Conservation (phyloP, 139 green algal genomes). For the Pycnococcus provasolii region DNA sequence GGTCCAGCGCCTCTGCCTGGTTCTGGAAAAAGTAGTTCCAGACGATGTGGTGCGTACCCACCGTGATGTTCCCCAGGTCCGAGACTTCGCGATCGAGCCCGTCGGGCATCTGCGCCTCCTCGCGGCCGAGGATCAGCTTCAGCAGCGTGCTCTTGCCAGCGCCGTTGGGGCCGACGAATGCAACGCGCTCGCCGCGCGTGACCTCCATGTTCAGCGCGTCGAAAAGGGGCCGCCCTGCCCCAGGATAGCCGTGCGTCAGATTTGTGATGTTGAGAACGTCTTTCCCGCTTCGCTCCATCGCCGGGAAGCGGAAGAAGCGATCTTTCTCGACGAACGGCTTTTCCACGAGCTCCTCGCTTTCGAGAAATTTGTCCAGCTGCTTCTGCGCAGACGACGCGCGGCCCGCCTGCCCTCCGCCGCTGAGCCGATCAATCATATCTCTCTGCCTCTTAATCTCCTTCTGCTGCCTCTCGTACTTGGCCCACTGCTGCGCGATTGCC, state of each 20-base stretch:
- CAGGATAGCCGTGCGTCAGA: slow-evolving; percentile 79
- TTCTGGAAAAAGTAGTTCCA: slow-evolving; percentile 86
- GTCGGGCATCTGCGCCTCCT: slow-evolving; percentile 41
- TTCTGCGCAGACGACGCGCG: slow-evolving; percentile 80
- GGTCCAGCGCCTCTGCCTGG: slow-evolving; percentile 88
- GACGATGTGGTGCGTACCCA: slow-evolving; percentile 68
- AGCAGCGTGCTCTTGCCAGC: slow-evolving; percentile 92
- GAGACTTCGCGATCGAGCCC: slow-evolving; percentile 24
- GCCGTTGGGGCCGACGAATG: slow-evolving; percentile 90
- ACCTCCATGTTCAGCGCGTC: slow-evolving; percentile 49
- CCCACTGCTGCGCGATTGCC: slow-evolving; percentile 56
- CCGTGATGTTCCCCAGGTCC: slow-evolving; percentile 8
- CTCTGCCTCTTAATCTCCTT: slow-evolving; percentile 80
- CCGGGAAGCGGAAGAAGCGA: slow-evolving; percentile 42
- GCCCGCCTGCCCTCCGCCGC: slow-evolving; percentile 52
- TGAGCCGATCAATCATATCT: slow-evolving; percentile 59
- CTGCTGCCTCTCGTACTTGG: slow-evolving; percentile 86
- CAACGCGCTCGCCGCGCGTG: slow-evolving; percentile 82
- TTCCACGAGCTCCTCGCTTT: slow-evolving; percentile 14
- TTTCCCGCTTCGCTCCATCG: slow-evolving; percentile 21
- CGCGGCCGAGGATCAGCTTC: slow-evolving; percentile 79
- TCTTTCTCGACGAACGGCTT: slow-evolving; percentile 54
- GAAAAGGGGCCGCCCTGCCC: no score
- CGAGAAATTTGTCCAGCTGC: slow-evolving; percentile 65
- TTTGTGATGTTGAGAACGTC: slow-evolving; percentile 27